A percentile compares a stretch with the other conserved stretches of the same genome.
phyloP scores from a whole-genome alignment of 495 filamentous ascomycete genomes.

The Cercophora sp. region DNA sequence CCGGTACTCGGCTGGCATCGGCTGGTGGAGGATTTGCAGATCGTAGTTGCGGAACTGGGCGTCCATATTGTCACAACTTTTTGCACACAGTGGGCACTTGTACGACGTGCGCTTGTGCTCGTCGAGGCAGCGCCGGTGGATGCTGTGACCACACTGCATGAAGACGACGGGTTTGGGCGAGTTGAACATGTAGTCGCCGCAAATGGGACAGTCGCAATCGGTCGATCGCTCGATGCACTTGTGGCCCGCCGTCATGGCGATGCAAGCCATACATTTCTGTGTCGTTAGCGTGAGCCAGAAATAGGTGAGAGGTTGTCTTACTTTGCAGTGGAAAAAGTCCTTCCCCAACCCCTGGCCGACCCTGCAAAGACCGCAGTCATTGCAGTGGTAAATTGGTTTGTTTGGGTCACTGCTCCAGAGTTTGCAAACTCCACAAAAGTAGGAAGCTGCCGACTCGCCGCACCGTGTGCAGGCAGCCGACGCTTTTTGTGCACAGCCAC shows the following conservation, averaged over 20 bases:
- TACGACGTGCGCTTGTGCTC: slow-evolving; percentile 84
- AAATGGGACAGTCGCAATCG: slow-evolving; percentile 98
- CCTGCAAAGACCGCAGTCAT: slow-evolving; percentile 93
- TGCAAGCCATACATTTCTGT: slow-evolving; percentile 85
- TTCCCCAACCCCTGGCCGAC: slow-evolving; percentile 89
- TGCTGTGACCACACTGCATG: slow-evolving; percentile 94
- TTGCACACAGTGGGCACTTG: slow-evolving; percentile 91
- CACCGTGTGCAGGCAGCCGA: slow-evolving; percentile 73
- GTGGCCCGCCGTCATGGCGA: slow-evolving; percentile 76
- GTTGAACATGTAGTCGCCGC: slow-evolving; percentile 95
- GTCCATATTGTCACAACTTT: slow-evolving; percentile 95
- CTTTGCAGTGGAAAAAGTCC: slow-evolving; percentile 97
- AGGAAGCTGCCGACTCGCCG: slow-evolving; percentile 73
- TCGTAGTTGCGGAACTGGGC: slow-evolving; percentile 87
- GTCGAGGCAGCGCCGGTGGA: slow-evolving; percentile 81
- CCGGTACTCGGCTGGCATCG: slow-evolving; percentile 81
- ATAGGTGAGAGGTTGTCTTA: slow-evolving; percentile 32
- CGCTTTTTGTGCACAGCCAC: slow-evolving; percentile 78
- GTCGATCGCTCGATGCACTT: slow-evolving; percentile 91
- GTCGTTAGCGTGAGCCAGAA: neutral
- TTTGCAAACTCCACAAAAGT: slow-evolving; percentile 93
- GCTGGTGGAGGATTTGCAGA: slow-evolving; percentile 77
- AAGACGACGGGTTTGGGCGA: slow-evolving; percentile 85
- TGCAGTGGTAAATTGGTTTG: slow-evolving; percentile 94
- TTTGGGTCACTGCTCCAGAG: slow-evolving; percentile 91